Evolutionary conservation across 2,329 filamentous ascomycete species (phyloP), one percentile per base, ranked within the genome.

Genomic region (Phymatotrichopsis omnivora): DNA sequence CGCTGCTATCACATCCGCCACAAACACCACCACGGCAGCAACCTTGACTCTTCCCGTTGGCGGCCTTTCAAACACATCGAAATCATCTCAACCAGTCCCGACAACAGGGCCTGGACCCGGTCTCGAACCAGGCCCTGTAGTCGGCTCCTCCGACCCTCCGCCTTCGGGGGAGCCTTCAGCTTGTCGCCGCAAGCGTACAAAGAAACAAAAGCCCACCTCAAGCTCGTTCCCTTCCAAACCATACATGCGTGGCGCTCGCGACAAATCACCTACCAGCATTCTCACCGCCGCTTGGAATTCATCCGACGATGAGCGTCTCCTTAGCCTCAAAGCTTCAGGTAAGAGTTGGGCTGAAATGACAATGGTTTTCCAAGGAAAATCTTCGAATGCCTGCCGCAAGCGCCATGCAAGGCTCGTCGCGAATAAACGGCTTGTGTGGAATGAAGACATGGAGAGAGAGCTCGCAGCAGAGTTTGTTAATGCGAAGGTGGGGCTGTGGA

Each of bases 331-430:
- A 19, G 37, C 40, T 0, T 44, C 31, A 1, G 48, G 48, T 7
- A 51, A 49, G 27, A 51, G 45, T 19, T 51, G 48, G 48, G 40
- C 49, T 3, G 48, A 51, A 16, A 49, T 51, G 17, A 47, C 45
- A 7, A 39, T 45, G 2, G 27, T 51, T 10, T 51, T 51, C 8
- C 39, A 35, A 7, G 48, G 48, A 3, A 51, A 51, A 19, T 48
- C 48, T n/a, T 44, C 39, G 11, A 51, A 51, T 27, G 48, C 48
- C 3, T 51, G 48, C 38, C 35, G 48, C 10, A 51, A 51, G 14
- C 45, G 48, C 14, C 40, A 51, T 24, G 45, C 48, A 7, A 49
- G 48, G 23, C 48, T 51, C 20, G 48, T 51, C 10, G 41, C 48
- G 8, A 45, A 51, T 31, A 41, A 44, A 16, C 35, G 49, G 40